Base-by-base conservation (phyloP, 1,284 basidiomycete species). In the Marasmius tenuissimus region DNA sequence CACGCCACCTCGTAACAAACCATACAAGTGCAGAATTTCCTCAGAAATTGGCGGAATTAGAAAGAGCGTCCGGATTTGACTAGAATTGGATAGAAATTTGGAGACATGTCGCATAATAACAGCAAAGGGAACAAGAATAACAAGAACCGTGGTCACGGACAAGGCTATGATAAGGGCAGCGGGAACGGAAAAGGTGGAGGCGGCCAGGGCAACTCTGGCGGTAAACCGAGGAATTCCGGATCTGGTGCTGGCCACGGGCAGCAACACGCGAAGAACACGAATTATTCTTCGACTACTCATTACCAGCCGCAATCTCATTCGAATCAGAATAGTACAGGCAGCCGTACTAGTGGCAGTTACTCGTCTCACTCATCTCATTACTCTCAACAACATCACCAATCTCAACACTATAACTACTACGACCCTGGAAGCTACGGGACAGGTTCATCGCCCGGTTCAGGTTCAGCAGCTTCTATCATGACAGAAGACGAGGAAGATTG, bases 401-500 rank as follows among this genome's bases (percentile, higher is more conserved):
- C 27, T 47, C n/a, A 47, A 7, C 45, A 47, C 16, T 20, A 16
- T 14, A 18, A 47, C 45, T 47, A 47, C 45, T 47, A 47, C 45
- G 45, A 47, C 20, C 45, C 16, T 14, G 11, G n/a, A 47, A 20
- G 20, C 20, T 47, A 47, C 45, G 45, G 45, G n/a, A 18, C 45
- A 18, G 45, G 45, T 8, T 47, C 45, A n/a, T 47, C 45, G 8
- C 45, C 45, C n/a, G 20, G 20, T 47, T 47, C 45, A 47, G 45
- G 11, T 47, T 47, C 45, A 14, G 27, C 27, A 27, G 45, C 45
- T 47, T 47, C 45, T 7, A 76, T 85, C 80, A 85, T 85, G 81
- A 85, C 83, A 61, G 90, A 92, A 78, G 89, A 92, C 78, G 90
- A 92, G 75, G 90, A 92, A 74, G 90, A 92, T 69, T 91, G 86